phyloP scores from a whole-genome alignment of 176 grass and related monocot species.

The Typha latifolia region DNA sequence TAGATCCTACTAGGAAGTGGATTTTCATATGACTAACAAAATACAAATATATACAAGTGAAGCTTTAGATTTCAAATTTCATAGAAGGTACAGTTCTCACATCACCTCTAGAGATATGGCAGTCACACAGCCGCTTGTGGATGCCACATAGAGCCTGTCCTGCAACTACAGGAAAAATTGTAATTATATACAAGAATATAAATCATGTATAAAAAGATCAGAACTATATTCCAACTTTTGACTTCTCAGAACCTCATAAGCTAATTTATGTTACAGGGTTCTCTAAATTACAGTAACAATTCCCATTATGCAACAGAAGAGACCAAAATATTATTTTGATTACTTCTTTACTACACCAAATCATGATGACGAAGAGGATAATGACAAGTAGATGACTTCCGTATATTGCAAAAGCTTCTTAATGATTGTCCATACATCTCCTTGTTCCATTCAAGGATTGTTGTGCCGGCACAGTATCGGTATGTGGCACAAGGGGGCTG shows the following conservation, averaged over 20 bases:
- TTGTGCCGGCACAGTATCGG: no score
- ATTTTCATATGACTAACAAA: no score
- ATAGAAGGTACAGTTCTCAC: background rate
- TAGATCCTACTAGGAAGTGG: no score
- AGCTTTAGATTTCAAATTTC: background rate
- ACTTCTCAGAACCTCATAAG: background rate
- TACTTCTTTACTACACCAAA: no score
- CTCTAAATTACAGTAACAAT: background rate
- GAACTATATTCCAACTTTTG: background rate
- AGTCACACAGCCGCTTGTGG: constrained; percentile 74
- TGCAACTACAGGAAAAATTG: constrained; percentile 28
- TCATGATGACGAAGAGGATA: no score
- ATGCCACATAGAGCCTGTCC: constrained; percentile 59
- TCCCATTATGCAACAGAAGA: background rate
- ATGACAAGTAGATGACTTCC: no score
- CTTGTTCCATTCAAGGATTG: no score
- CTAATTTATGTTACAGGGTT: background rate
- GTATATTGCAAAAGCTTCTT: no score
- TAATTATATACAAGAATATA: constrained; percentile 3
- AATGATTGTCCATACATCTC: no score
- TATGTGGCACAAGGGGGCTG: no score
- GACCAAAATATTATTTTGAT: no score
- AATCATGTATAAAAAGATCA: background rate
- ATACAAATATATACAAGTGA: no score
- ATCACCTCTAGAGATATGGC: constrained; percentile 66